phyloP scores from a whole-genome alignment of 495 filamentous ascomycete species.

The Tuber umbilicatum region DNA sequence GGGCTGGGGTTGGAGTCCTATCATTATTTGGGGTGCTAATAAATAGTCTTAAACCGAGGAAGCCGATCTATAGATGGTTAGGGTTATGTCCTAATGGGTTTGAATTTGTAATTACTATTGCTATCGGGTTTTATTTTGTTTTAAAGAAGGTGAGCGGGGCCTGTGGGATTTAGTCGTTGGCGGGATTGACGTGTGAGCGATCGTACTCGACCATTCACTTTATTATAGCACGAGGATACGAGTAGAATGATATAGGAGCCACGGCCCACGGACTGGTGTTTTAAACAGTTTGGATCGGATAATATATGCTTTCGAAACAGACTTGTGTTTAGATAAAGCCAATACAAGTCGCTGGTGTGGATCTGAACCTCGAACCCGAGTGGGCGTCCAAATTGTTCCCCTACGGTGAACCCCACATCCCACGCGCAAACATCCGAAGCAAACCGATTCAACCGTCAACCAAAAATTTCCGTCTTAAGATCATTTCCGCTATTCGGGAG shows the following conservation, averaged over 20 bases:
- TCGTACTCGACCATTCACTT: not conserved
- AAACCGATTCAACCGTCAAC: too few species aligned
- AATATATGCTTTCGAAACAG: too few species aligned
- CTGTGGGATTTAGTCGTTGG: not conserved
- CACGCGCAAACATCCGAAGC: too few species aligned
- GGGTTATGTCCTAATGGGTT: not conserved
- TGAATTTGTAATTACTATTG: not conserved
- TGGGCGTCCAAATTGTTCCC: too few species aligned
- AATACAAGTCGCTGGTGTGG: too few species aligned
- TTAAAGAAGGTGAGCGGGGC: not conserved
- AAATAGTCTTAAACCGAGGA: not conserved
- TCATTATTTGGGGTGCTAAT: conserved; percentile 26
- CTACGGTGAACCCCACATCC: too few species aligned
- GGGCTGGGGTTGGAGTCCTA: conserved; percentile 25
- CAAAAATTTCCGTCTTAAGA: too few species aligned
- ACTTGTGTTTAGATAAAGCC: too few species aligned
- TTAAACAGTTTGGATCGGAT: not conserved
- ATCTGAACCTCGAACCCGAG: too few species aligned
- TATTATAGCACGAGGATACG: not conserved
- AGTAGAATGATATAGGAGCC: too few species aligned
- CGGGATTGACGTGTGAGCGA: not conserved
- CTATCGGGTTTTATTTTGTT: not conserved
- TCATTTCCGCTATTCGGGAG: too few species aligned
- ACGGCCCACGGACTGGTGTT: not conserved
- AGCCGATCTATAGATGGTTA: not conserved